Conservation (phyloP, 768 basidiomycete species). For the Austroboletus festivus region DNA sequence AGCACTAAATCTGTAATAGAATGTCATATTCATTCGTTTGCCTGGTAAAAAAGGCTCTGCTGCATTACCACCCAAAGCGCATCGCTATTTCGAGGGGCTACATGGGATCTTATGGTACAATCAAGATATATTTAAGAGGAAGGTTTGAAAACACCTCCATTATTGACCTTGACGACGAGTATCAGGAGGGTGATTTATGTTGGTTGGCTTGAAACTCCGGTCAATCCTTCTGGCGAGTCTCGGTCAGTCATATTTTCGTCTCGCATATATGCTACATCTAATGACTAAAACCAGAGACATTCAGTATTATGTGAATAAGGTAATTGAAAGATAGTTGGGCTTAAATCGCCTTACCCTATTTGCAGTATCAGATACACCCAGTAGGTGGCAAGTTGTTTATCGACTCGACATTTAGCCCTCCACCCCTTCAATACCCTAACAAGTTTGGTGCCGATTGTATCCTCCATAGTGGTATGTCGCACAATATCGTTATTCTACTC, state of each 20-base stretch:
- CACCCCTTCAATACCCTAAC: conserved; percentile 86
- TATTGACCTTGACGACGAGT: conserved; percentile 75
- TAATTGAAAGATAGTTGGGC: conserved; percentile 16
- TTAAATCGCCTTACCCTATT: background rate
- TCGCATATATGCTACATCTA: background rate
- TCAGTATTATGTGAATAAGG: conserved; percentile 77
- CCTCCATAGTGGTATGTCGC: conserved; percentile 29
- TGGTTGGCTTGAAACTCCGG: conserved; percentile 89
- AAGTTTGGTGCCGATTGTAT: conserved; percentile 73
- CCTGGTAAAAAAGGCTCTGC: conserved; percentile 49
- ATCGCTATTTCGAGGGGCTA: conserved; percentile 80
- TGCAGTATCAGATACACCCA: conserved; percentile 53
- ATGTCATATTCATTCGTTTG: background rate
- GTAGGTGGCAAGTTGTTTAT: conserved; percentile 69
- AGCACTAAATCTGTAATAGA: conserved; percentile 18
- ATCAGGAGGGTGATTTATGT: conserved; percentile 66
- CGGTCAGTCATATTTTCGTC: conserved; percentile 39
- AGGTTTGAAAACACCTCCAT: conserved; percentile 29
- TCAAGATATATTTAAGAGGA: conserved; percentile 60
- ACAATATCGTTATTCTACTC: conserved; percentile 47
- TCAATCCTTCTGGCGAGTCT: conserved; percentile 84
- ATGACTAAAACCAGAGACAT: conserved; percentile 54
- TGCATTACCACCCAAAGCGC: conserved; percentile 68
- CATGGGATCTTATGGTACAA: conserved; percentile 63
- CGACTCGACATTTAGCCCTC: conserved; percentile 88